Evolutionary conservation across 2,329 filamentous ascomycete species (phyloP).

Genomic region (Alternaria burnsii): DNA sequence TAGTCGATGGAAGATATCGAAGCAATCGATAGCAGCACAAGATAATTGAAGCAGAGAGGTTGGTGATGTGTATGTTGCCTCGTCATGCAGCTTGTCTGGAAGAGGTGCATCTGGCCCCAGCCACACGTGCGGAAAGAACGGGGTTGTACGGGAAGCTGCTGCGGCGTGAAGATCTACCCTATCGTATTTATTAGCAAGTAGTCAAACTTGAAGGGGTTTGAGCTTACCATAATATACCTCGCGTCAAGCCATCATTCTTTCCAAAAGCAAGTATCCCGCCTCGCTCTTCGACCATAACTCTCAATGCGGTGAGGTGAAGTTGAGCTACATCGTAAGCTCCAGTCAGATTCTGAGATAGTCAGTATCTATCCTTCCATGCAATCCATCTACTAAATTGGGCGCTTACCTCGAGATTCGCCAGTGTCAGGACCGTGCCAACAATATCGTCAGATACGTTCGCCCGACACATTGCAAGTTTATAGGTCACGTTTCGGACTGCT

Average conservation of each 20-base stretch:
- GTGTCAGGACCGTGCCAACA: constrained; percentile 32
- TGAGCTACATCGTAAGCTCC: constrained; percentile 37
- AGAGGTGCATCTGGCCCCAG: constrained; percentile 29
- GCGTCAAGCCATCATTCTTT: constrained; percentile 35
- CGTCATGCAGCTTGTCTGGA: constrained; percentile 29
- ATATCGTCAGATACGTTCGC: constrained; percentile 34
- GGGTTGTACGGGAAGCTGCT: constrained; percentile 27
- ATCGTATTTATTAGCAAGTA: neutral
- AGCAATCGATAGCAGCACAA: constrained; percentile 29
- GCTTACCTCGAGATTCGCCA: constrained; percentile 39
- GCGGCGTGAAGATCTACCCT: constrained; percentile 41
- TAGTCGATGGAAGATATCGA: constrained; percentile 39
- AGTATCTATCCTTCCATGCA: neutral
- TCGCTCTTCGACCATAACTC: constrained; percentile 32
- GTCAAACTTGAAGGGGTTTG: neutral
- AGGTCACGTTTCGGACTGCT: constrained; percentile 37
- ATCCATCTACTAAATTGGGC: neutral
- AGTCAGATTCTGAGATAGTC: constrained; percentile 28
- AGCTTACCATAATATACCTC: constrained; percentile 36
- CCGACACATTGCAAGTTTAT: constrained; percentile 20
- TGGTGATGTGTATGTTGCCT: constrained; percentile 32
- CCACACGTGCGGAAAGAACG: constrained; percentile 27
- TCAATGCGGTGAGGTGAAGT: constrained; percentile 25
- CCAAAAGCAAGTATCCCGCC: constrained; percentile 34
- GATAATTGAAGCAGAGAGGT: constrained; percentile 35